Evolutionary conservation across 441 rosid species (phyloP).

Genomic region (Adansonia madagascariensis): DNA sequence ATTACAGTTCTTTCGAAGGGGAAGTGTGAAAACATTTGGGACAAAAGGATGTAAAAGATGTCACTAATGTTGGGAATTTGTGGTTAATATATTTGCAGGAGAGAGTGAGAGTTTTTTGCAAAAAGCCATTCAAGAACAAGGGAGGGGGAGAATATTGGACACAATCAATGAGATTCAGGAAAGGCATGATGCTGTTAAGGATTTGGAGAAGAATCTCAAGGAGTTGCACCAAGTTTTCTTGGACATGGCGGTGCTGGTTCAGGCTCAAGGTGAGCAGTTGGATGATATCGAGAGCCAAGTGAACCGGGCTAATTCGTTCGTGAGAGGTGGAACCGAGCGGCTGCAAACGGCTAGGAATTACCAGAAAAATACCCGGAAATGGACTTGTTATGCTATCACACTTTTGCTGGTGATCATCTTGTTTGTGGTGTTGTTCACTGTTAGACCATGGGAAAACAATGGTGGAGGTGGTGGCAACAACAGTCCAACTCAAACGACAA

Average conservation of each 20-base stretch:
- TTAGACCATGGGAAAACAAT: constrained; percentile 64
- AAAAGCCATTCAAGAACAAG: constrained; percentile 91
- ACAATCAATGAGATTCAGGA: constrained; percentile 83
- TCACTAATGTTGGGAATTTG: constrained; percentile 9
- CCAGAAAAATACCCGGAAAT: constrained; percentile 82
- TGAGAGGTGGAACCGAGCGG: constrained; percentile 57
- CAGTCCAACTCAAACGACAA: constrained; percentile 31
- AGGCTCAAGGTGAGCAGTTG: constrained; percentile 76
- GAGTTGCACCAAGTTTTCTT: constrained; percentile 87
- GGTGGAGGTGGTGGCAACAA: constrained; percentile 27
- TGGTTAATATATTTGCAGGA: constrained; percentile 47
- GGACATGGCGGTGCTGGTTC: constrained; percentile 86
- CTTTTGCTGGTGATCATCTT: constrained; percentile 67
- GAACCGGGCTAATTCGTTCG: constrained; percentile 61
- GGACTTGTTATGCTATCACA: constrained; percentile 73
- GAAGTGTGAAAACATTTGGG: not conserved
- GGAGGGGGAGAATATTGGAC: constrained; percentile 73
- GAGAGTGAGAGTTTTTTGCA: constrained; percentile 91
- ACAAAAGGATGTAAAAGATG: not conserved
- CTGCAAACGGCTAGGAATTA: constrained; percentile 60
- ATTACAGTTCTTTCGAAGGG: not conserved
- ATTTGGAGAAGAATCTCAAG: constrained; percentile 74
- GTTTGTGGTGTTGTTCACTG: constrained; percentile 61
- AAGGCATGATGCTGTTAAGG: constrained; percentile 83
- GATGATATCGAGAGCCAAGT: constrained; percentile 89